Evolutionary conservation across 768 basidiomycete genomes (phyloP), one percentile per base, ranked within the genome.

Genomic region (Suillus fuscotomentosus): DNA sequence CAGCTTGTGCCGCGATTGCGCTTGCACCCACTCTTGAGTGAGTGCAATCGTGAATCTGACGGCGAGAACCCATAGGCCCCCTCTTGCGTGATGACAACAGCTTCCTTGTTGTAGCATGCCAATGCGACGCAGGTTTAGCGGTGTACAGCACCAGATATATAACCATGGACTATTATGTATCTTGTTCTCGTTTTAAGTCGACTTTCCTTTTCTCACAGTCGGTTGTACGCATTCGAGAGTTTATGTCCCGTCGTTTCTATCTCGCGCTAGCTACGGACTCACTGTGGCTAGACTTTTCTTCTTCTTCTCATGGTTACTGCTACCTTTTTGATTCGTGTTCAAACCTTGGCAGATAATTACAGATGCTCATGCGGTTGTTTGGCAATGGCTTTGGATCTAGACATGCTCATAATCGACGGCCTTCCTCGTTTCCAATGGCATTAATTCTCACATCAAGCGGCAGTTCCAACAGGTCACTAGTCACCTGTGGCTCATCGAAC

Each of bases 11-110:
- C 1, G 17, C 24, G 7, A 39, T 45, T 0, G 69, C 69, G 1
- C 66, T 73, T 39, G 67, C 70, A 2, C 75, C 73, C 4, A 70
- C 36, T n/a, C 73, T 68, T 76, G 63, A 74, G 38, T n/a, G 36
- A 9, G 24, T 59, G 5, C 17, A 1, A 20, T 27, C 57, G 27
- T 59, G 41, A 42, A 59, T 42, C 9, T 10, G 41, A 10, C 36
- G 36, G 5, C 36, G 36, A 38, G 36, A 38, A 38, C 17, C 56
- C 10, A 27, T 8, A 10, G 27, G 17, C 39, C 41, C 24, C 48
- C 24, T 24, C 57, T 42, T 10, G 20, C 20, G 41, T 59, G 24
- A 59, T 8, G 24, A 15, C 24, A 59, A 27, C 5, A 10, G 24
- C 8, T 0, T 2, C 14, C 8, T 39, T 14, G 36, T 38, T 10